These are phyloP conservation scores for Chloranthus sessilifolius DNA, from an alignment of 164 flowering plant species.

Conservation along the genomic window DNA sequence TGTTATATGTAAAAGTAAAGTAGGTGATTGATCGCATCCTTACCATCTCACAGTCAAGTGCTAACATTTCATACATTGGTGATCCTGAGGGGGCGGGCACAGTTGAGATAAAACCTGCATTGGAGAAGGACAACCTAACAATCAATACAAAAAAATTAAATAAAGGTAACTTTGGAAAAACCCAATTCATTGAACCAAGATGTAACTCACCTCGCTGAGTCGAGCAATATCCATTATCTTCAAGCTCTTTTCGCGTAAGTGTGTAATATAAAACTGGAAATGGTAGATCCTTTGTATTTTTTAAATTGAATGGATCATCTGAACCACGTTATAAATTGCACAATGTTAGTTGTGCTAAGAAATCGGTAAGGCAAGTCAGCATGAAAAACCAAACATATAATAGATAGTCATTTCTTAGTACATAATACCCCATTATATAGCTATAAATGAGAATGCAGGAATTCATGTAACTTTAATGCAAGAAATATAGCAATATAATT, in stretches of 20 bases:
- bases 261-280: conserved; percentile 87
- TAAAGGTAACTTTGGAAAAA: background rate
- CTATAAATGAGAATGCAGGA: too few relatives aligned
- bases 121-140: background rate
- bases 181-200: background rate
- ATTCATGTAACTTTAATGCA: background rate
- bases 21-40: conserved; percentile 6
- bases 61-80: conserved; percentile 54
- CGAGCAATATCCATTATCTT: conserved; percentile 71
- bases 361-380: too few relatives aligned
- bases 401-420: too few relatives aligned
- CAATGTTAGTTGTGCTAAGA: background rate
- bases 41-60: conserved; percentile 99
- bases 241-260: conserved; percentile 67
- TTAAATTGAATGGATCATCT: conserved; percentile 11
- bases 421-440: too few relatives aligned
- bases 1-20: background rate
- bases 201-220: conserved; percentile 45
- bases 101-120: conserved; percentile 68
- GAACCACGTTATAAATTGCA: background rate
- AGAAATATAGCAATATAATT: too few relatives aligned
- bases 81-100: conserved; percentile 67
- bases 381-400: too few relatives aligned
- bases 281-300: conserved; percentile 44
- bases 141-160: conserved; percentile 1